These are phyloP conservation scores for Russula brevipes DNA, from an alignment of 768 basidiomycete species.

Conservation along the genomic window DNA sequence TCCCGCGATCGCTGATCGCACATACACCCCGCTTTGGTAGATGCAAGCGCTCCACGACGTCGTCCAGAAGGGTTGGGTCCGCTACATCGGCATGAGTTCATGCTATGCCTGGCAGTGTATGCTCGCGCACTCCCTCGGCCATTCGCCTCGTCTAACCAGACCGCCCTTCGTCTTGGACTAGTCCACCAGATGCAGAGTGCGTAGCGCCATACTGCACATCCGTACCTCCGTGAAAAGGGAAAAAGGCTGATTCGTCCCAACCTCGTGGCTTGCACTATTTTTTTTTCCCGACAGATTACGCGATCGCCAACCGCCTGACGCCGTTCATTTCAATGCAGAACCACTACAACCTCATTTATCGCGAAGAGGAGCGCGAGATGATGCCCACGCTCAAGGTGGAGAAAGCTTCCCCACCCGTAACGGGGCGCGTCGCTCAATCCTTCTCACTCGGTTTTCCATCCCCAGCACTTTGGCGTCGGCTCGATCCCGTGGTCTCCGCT, in stretches of 20 bases:
- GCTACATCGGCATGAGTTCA: conserved; percentile 36
- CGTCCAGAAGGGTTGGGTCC: conserved; percentile 38
- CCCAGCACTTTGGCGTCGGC: conserved; percentile 34
- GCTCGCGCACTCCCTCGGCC: neutral
- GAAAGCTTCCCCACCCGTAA: neutral
- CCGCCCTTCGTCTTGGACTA: neutral
- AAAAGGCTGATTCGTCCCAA: neutral
- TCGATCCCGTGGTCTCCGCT: conserved; percentile 41
- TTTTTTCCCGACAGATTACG: conserved; percentile 25
- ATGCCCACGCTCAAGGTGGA: conserved; percentile 30
- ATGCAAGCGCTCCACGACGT: conserved; percentile 44
- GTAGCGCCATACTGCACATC: neutral
- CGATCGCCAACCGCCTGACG: conserved; percentile 32
- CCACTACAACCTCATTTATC: conserved; percentile 39
- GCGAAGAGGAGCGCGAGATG: conserved; percentile 42
- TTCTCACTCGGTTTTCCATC: neutral
- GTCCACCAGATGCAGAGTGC: conserved; percentile 31
- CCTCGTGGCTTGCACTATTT: neutral
- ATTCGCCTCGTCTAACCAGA: neutral
- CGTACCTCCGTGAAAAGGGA: neutral
- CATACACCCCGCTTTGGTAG: neutral
- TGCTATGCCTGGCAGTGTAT: conserved; percentile 33
- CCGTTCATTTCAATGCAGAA: conserved; percentile 48
- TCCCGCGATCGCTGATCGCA: neutral
- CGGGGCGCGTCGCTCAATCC: neutral